Percentiles rank a stretch among this genome's conserved stretches.
Evolutionary conservation across 306 rosid genomes (phyloP).

Genomic region (Quercus robur): DNA sequence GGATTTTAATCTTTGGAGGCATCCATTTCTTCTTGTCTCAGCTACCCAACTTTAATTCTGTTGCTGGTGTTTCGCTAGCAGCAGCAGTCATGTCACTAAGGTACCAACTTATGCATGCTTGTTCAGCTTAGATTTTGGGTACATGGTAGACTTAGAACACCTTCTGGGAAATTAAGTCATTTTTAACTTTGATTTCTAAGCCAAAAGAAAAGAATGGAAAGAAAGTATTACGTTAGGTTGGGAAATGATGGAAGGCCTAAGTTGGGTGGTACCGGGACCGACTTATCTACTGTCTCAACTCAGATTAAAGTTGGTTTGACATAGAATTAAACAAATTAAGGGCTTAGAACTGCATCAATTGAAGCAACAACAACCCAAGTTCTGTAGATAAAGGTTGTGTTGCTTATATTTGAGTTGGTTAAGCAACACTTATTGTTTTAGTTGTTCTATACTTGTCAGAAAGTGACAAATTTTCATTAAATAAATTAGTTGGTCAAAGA

Average conservation of each 20-base stretch:
- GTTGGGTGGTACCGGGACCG: not conserved
- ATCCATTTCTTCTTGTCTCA: conserved; percentile 86
- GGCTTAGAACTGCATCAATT: not conserved
- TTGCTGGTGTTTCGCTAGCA: conserved; percentile 83
- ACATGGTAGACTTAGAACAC: not conserved
- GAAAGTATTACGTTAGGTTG: not conserved
- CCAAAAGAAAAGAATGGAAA: not conserved
- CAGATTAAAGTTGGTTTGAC: not conserved
- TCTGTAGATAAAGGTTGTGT: not conserved
- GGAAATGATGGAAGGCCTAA: not conserved
- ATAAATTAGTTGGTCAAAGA: not conserved
- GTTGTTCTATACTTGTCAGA: not conserved
- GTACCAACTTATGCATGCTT: conserved; percentile 24
- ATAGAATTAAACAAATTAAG: not conserved
- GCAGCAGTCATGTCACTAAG: conserved; percentile 92
- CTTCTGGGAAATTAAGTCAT: not conserved
- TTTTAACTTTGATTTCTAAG: conserved; percentile 16
- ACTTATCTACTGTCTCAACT: not conserved
- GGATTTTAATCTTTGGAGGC: conserved; percentile 83
- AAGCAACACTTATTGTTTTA: not conserved
- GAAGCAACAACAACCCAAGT: not conserved
- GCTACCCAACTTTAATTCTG: conserved; percentile 93
- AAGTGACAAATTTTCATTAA: not conserved
- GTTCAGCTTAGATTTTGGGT: not conserved
- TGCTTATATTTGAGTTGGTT: not conserved